Evolutionary conservation across 495 filamentous ascomycete species (phyloP).

Genomic region (Hyaloscypha variabilis): DNA sequence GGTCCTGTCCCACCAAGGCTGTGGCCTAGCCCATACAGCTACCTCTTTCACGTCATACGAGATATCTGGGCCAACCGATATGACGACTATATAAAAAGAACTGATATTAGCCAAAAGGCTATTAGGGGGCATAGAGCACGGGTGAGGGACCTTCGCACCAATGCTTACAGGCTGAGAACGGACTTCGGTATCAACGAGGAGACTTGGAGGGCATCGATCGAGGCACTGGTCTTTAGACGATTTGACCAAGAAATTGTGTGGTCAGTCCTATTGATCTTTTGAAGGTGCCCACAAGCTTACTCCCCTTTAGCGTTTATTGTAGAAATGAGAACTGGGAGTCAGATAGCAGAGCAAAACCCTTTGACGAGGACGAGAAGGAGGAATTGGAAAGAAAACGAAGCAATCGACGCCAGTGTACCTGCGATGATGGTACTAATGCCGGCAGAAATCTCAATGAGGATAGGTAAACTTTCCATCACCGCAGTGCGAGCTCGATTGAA

Average conservation of each 20-base stretch:
- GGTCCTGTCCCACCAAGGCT: conserved; percentile 11
- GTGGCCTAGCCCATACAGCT: conserved; percentile 9
- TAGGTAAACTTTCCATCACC: conserved; percentile 3
- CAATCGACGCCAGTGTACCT: conserved; percentile 3
- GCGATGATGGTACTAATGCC: neutral
- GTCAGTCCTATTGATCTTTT: conserved; percentile 12
- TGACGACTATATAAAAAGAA: conserved; percentile 14
- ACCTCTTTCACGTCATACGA: conserved; percentile 18
- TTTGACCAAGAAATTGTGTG: conserved; percentile 15
- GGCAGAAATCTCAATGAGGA: conserved; percentile 8
- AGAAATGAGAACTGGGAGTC: conserved; percentile 17
- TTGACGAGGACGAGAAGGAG: conserved; percentile 4
- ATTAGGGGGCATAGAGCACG: conserved; percentile 2
- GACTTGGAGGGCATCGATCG: conserved; percentile 13
- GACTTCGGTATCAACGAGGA: conserved; percentile 14
- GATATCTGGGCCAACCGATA: conserved; percentile 19
- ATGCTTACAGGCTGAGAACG: neutral
- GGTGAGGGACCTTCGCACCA: conserved; percentile 12
- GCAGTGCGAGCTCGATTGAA: neutral
- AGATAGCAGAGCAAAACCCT: conserved; percentile 12
- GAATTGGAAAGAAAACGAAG: conserved; percentile 11
- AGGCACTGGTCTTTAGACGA: conserved; percentile 1
- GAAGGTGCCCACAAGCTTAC: neutral
- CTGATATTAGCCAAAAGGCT: conserved; percentile 9
- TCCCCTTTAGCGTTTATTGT: conserved; percentile 3